These are phyloP conservation scores for Elsinoe perseae DNA, from an alignment of 2,329 filamentous ascomycete genomes.

Conservation along the genomic window DNA sequence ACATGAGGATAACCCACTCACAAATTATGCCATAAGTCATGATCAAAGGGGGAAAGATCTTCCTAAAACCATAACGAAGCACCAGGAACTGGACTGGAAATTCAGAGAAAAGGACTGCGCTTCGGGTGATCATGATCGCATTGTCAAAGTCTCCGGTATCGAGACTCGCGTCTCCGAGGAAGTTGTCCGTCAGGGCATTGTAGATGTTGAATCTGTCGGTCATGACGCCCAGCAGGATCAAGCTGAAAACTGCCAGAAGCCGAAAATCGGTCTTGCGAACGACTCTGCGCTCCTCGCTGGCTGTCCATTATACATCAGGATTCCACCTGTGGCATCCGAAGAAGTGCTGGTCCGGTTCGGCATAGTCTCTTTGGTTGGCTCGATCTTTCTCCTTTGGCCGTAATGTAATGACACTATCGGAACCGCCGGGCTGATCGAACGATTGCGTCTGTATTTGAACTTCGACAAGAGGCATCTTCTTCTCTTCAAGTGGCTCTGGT, in stretches of 20 bases:
- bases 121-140: constrained; percentile 4
- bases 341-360: constrained; percentile 13
- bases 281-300: constrained; percentile 16
- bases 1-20: not conserved
- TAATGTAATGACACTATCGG: constrained; percentile 12
- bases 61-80: constrained; percentile 19
- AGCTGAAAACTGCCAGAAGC: constrained; percentile 17
- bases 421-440: not conserved
- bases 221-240: constrained; percentile 19
- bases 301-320: constrained; percentile 17
- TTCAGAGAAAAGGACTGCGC: constrained; percentile 18
- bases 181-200: constrained; percentile 20
- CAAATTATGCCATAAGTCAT: constrained; percentile 18
- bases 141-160: constrained; percentile 20
- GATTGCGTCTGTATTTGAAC: not conserved
- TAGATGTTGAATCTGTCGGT: constrained; percentile 19
- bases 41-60: constrained; percentile 18
- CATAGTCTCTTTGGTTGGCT: constrained; percentile 1
- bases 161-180: constrained; percentile 17
- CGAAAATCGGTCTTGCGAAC: constrained; percentile 19
- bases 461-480: constrained; percentile 12
- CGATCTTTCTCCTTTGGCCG: constrained; percentile 2
- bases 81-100: constrained; percentile 20
- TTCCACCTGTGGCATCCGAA: constrained; percentile 15
- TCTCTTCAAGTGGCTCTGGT: not conserved